Conservation (phyloP, 352 stramenopile species). For the Peronospora tabacina region DNA sequence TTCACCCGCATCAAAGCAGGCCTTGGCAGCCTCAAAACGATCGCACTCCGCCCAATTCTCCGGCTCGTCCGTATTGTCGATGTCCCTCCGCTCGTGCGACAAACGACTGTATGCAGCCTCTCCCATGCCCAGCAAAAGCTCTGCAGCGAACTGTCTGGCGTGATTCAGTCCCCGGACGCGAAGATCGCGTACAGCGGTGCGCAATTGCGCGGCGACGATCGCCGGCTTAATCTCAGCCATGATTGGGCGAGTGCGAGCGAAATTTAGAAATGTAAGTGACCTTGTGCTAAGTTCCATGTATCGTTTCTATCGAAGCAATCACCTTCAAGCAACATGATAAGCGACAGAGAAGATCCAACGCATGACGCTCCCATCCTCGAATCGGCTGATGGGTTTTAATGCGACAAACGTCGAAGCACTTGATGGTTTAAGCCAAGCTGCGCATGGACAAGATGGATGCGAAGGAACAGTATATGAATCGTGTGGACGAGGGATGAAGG, state of each 20-base stretch:
- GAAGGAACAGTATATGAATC: conserved; percentile 20
- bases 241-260: too few relatives aligned
- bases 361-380: too few relatives aligned
- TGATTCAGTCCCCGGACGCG: conserved; percentile 56
- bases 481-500: conserved; percentile 43
- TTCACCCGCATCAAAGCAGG: conserved; percentile 64
- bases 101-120: conserved; percentile 21
- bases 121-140: conserved; percentile 67
- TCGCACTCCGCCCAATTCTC: conserved; percentile 25
- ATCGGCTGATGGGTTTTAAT: too few relatives aligned
- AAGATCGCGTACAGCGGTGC: conserved; percentile 41
- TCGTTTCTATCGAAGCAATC: too few relatives aligned
- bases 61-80: conserved; percentile 6
- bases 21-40: conserved; percentile 55
- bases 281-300: too few relatives aligned
- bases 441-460: conserved; percentile 45
- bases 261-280: too few relatives aligned
- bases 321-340: too few relatives aligned
- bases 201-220: conserved; percentile 38
- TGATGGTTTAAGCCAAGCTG: conserved; percentile 78
- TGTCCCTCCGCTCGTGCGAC: neutral
- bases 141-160: conserved; percentile 58
- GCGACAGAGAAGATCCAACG: too few relatives aligned
- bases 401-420: too few relatives aligned
- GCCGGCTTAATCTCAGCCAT: conserved; percentile 15